Conservation (phyloP, 352 stramenopile genomes). For the Pythium periplocum region DNA sequence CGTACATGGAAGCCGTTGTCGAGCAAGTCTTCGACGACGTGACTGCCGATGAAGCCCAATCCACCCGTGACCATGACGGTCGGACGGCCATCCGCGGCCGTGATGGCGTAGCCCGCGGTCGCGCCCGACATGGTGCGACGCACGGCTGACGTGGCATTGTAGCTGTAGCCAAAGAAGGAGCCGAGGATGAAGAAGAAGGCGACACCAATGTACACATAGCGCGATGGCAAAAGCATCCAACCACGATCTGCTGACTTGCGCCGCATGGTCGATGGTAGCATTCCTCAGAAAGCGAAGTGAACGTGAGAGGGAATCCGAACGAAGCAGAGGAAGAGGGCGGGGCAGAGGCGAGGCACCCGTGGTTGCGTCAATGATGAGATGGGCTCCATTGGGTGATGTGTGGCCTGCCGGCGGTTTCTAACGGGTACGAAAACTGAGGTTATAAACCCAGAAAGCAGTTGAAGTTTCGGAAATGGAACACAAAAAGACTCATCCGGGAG, state of each 20-base stretch:
- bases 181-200: conserved; percentile 61
- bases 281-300: too few species aligned
- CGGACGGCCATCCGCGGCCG: conserved; percentile 29
- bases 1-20: conserved; percentile 71
- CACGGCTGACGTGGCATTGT: conserved; percentile 26
- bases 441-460: too few species aligned
- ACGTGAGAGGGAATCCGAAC: too few species aligned
- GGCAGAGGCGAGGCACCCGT: too few species aligned
- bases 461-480: too few species aligned
- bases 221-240: conserved; percentile 66
- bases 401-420: too few species aligned
- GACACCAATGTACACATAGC: conserved; percentile 67
- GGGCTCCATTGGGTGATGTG: too few species aligned
- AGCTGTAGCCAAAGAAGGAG: conserved; percentile 60
- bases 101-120: conserved; percentile 17
- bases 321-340: too few species aligned
- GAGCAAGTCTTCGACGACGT: conserved; percentile 78
- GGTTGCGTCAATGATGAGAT: too few species aligned
- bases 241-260: conserved; percentile 36
- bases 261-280: conserved; percentile 21
- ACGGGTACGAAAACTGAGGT: too few species aligned
- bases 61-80: conserved; percentile 78
- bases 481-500: too few species aligned
- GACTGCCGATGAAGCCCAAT: conserved; percentile 81
- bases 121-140: conserved; percentile 10